phyloP scores from a whole-genome alignment of 2,329 filamentous ascomycete species.

The Ceratocystiopsis minuta region DNA sequence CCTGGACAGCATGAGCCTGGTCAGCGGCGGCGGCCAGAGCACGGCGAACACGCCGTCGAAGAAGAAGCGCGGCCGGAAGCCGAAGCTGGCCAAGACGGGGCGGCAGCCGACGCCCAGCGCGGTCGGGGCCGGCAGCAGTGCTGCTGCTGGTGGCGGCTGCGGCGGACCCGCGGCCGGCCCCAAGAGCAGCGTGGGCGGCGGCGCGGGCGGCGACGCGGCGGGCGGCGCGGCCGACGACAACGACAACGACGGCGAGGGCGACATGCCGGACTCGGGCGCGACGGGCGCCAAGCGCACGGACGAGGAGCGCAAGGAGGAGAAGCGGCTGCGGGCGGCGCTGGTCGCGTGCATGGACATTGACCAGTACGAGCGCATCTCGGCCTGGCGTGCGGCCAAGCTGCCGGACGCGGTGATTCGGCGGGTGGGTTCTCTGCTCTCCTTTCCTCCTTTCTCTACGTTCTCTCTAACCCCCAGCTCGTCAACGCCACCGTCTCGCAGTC shows the following conservation, averaged over 20 bases:
- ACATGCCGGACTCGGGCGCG: slow-evolving; percentile 12
- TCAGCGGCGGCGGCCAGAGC: slow-evolving; percentile 37
- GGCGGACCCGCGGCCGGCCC: slow-evolving; percentile 18
- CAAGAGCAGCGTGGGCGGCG: slow-evolving; percentile 9
- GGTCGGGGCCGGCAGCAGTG: slow-evolving; percentile 25
- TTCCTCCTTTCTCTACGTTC: slow-evolving; percentile 1
- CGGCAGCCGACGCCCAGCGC: slow-evolving; percentile 22
- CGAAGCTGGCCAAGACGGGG: slow-evolving; percentile 31
- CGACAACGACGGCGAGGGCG: slow-evolving; percentile 24
- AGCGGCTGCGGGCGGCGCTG: slow-evolving; percentile 42
- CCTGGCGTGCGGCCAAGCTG: slow-evolving; percentile 51
- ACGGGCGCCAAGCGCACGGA: slow-evolving; percentile 21
- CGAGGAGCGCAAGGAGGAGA: slow-evolving; percentile 45
- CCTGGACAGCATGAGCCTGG: slow-evolving; percentile 39
- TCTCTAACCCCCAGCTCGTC: slow-evolving; percentile 34
- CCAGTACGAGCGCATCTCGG: slow-evolving; percentile 52
- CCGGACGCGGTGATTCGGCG: slow-evolving; percentile 51
- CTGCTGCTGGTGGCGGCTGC: slow-evolving; percentile 24
- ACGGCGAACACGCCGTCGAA: slow-evolving; percentile 23
- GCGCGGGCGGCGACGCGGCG: slow-evolving; percentile 18
- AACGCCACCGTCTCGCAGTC: slow-evolving; percentile 70
- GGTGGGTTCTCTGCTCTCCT: slow-evolving; percentile 22
- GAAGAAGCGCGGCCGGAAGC: slow-evolving; percentile 44
- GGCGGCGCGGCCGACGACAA: slow-evolving; percentile 34
- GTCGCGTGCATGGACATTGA: slow-evolving; percentile 45